Evolutionary conservation across 2,329 filamentous ascomycete genomes (phyloP), one percentile per base, ranked within the genome.

Genomic region (Pyrenophora seminiperda): DNA sequence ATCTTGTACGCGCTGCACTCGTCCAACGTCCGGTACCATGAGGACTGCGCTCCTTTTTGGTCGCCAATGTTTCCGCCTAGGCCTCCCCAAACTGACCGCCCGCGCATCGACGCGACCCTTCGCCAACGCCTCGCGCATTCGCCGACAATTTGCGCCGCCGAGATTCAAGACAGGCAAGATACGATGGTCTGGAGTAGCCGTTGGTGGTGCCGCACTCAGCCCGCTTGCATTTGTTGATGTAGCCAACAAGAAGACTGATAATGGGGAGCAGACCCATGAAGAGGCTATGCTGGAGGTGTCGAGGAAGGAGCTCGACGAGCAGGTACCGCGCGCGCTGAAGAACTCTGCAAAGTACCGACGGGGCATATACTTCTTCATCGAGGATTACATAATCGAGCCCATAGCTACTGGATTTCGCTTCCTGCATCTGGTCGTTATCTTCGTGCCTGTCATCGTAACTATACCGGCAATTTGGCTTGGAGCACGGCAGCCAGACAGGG

Each of bases 401-500:
- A 72, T 97, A 19, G 91, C 88, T 47, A 99, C 93, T 0, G 90
- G 89, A 0, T 73, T 93, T 38, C 83, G 94, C n/a, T 95, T 99
- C 63, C 73, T 97, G 14, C 90, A 97, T 68, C 79, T 99, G 4
- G 84, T 90, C 39, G 73, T 88, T 51, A 94, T 99, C 47, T 99
- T 99, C 67, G 86, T 97, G 15, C 94, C 94, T 0, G 91, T 99
- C 33, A 85, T 99, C 44, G 71, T 88, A 1, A 82, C 89, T 0
- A 83, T 96, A 5, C 94, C 94, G 0, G 81, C 79, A 0, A 85
- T 96, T 49, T 97, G 90, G 88, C 53, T 96, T 49, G 94, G 94
- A 1, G 69, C 72, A 27, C 79, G 87, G 37, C 77, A 84, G 40
- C 76, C 81, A 2, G 77, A 85, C 27, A 82, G 81, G 49, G 87